phyloP scores from a whole-genome alignment of 2,329 filamentous ascomycete species.

The Thelonectria rubi region DNA sequence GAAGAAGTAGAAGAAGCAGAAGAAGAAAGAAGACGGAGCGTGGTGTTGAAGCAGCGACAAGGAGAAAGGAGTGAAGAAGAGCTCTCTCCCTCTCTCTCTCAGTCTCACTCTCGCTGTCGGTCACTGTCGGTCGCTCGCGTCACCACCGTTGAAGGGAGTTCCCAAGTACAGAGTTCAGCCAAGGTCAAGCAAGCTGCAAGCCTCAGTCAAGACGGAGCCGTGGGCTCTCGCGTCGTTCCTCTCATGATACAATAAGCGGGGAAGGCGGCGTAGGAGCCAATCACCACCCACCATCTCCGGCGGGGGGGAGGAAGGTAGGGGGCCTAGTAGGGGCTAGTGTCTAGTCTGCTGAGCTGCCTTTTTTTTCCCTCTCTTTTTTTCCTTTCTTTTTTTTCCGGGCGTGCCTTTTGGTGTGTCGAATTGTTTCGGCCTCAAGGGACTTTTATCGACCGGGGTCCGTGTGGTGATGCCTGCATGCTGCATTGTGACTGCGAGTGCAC shows the following conservation, averaged over 20 bases:
- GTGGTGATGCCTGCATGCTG: too few relatives aligned
- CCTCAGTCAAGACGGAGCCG: constrained; percentile 21
- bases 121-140: constrained; percentile 12
- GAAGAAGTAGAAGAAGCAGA: not conserved
- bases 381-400: constrained; percentile 1
- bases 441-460: not conserved
- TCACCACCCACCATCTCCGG: constrained; percentile 38
- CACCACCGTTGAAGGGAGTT: constrained; percentile 37
- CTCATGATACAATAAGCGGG: constrained; percentile 54
- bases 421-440: not conserved
- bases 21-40: not conserved
- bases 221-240: constrained; percentile 40
- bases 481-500: too few relatives aligned
- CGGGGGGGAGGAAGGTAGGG: constrained; percentile 13
- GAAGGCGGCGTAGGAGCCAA: constrained; percentile 43
- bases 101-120: too few relatives aligned
- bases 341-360: constrained; percentile 39
- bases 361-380: constrained; percentile 24
- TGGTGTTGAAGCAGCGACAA: too few relatives aligned
- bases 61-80: constrained; percentile 4
- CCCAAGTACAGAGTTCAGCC: constrained; percentile 38
- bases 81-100: not conserved
- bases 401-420: too few relatives aligned
- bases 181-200: constrained; percentile 13
- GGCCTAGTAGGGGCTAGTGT: constrained; percentile 23